Evolutionary conservation across 208 protist genomes (phyloP), one percentile per base, ranked within the genome.

Genomic region (Wallacemonas collosoma): DNA sequence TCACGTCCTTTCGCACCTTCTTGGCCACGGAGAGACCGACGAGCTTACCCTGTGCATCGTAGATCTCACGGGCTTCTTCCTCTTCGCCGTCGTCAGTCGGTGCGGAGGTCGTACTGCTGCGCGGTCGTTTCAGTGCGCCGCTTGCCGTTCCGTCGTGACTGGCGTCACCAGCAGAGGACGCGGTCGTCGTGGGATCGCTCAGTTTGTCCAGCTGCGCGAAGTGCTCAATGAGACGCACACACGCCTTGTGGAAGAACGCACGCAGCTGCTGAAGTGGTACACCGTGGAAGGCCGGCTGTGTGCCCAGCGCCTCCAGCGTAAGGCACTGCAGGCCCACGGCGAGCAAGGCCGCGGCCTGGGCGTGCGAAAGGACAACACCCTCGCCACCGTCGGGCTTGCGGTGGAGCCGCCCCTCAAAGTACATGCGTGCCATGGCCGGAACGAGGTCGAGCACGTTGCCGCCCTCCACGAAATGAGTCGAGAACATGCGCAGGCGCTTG

Each of bases 401-500:
- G 68, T 86, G 77, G 15, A 95, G 69, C n/a, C 43, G 54, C 40
- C 87, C 77, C 15, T 68, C 74, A 82, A 99, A 99, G 81, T 97
- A 98, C 12, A 98, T 50, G 64, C 79, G 69, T 15, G 98, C 97
- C 9, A 99, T 47, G 39, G 64, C 43, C 7, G 98, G 98, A 5
- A 99, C 47, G 2, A 99, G 79, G 74, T 99, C 98, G 3, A 99
- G 75, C 58, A 99, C 89, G 12, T 99, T 94, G 65, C 98, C 98
- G 41, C 88, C 78, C 76, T 99, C 98, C 1, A 99, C 85, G 53
- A 99, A 91, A 11, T 96, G 93, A 7, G 84, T 91, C 7, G 95
- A 80, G 66, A 97, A 99, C 3, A 97, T 74, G 36, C 90, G 86
- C n/a, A 99, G 87, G 0, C 98, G 90, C 79, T 98, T 97, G 63